A percentile compares a stretch with the other conserved stretches of the same genome.
Evolutionary conservation across 805 yeast genomes (phyloP).

Genomic region (Metahyphopichia silvanorum): DNA sequence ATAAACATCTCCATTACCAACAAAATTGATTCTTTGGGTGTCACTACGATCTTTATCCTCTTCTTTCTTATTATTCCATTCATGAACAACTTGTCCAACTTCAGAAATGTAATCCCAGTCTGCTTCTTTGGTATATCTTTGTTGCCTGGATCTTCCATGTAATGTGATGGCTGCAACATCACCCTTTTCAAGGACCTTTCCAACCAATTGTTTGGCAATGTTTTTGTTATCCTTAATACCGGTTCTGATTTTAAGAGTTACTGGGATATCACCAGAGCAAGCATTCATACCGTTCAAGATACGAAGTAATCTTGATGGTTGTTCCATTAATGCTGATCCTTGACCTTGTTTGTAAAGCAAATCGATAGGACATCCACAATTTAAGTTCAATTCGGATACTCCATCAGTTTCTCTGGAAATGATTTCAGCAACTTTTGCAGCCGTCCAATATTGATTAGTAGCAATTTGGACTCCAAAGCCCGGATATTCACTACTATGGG

Average conservation of each 20-base stretch:
- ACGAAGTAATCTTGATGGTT: slow-evolving; percentile 75
- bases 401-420: slow-evolving; percentile 53
- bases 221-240: slow-evolving; percentile 85
- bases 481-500: slow-evolving; percentile 76
- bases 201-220: slow-evolving; percentile 76
- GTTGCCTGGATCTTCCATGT: slow-evolving; percentile 96
- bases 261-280: slow-evolving; percentile 85
- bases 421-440: slow-evolving; percentile 87
- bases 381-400: slow-evolving; percentile 82
- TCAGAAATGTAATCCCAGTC: slow-evolving; percentile 87
- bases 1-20: slow-evolving; percentile 94
- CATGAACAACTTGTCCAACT: slow-evolving; percentile 67
- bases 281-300: slow-evolving; percentile 86
- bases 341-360: slow-evolving; percentile 91
- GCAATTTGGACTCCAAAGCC: slow-evolving; percentile 95
- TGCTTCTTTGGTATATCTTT: slow-evolving; percentile 86
- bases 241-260: slow-evolving; percentile 88
- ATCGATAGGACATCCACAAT: slow-evolving; percentile 98
- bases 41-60: slow-evolving; percentile 62
- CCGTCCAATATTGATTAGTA: slow-evolving; percentile 88
- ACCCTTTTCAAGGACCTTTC: slow-evolving; percentile 68
- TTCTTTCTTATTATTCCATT: slow-evolving; percentile 48
- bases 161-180: slow-evolving; percentile 88
- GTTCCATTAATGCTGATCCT: slow-evolving; percentile 90
- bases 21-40: slow-evolving; percentile 66